Evolutionary conservation across 257 asterid genomes (phyloP), one percentile per base, ranked within the genome.

Genomic region (Solanum tarapatanum): DNA sequence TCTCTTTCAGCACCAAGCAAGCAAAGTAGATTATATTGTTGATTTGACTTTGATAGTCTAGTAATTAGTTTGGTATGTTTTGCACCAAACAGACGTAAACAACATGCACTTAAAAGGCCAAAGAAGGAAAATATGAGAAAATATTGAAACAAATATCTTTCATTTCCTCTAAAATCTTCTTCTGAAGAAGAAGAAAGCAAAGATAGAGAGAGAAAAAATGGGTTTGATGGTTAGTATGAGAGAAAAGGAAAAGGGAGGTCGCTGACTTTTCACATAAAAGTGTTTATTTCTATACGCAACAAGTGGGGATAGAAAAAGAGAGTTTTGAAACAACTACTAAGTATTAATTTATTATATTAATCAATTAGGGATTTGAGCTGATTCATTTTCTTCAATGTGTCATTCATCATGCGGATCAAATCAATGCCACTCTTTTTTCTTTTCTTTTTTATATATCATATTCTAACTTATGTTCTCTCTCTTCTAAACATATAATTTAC

Each of bases 191-290:
- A 32, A 39, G 79, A 86, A 45, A 79, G 73, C 73, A 80, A 80
- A 68, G 74, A 73, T 87, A 39, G 87, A 41, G 88, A 87, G 73
- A 84, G 51, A 43, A 86, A 87, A 82, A 87, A 87, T 48, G 69
- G 43, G 24, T 26, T 43, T 43, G 84, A 80, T 80, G 16, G 66
- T 16, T 86, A 28, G 36, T 91, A 41, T 87, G 36, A 84, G 30
- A 17, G 64, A 55, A 55, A 55, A 55, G 64, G 88, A 39, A 88
- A 64, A 85, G 80, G 88, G 48, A 85, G 51, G 82, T 64, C 94
- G 96, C 95, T 94, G 98, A 95, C 98, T 95, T 95, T 89, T 91
- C 89, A 88, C 88, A 88, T 89, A 83, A 88, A 94, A 89, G 87
- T 85, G 92, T 89, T 82, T 84, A 74, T 91, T 87, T 89, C 88